A percentile compares a stretch with the other conserved stretches of the same genome.
phyloP scores from a whole-genome alignment of 176 grass and related monocot genomes.

The Carex cristatella region DNA sequence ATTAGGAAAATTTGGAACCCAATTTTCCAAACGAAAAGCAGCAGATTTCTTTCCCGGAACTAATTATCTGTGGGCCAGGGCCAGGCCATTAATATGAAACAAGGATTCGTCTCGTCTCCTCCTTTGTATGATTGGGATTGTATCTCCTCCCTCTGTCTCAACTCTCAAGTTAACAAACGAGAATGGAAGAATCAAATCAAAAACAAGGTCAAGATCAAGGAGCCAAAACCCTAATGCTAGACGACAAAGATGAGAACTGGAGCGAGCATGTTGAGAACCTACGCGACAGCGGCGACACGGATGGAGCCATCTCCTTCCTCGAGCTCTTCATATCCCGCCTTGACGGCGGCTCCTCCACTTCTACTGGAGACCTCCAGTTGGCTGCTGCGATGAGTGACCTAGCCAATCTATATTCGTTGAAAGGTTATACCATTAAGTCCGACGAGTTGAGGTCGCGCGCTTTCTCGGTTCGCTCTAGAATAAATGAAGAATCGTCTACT shows the following conservation, averaged over 20 bases:
- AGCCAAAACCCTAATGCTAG: not conserved
- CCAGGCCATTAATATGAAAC: not conserved
- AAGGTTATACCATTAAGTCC: conserved; percentile 51
- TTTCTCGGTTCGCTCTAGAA: conserved; percentile 39
- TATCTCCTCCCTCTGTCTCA: not conserved
- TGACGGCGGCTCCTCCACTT: conserved; percentile 16
- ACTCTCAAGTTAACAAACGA: not conserved
- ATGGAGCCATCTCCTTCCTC: conserved; percentile 65
- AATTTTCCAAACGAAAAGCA: too few relatives aligned
- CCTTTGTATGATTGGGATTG: too few relatives aligned
- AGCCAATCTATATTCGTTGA: conserved; percentile 54
- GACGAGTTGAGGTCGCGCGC: conserved; percentile 67
- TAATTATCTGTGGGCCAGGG: not conserved
- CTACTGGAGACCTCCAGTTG: conserved; percentile 36
- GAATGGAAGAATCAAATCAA: conserved; percentile 10
- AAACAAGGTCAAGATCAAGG: not conserved
- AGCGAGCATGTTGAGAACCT: conserved; percentile 82
- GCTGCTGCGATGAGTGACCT: conserved; percentile 70
- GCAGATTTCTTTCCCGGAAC: too few relatives aligned
- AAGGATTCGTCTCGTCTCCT: not conserved
- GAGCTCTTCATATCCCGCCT: conserved; percentile 45
- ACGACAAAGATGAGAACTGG: conserved; percentile 33
- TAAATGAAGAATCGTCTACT: not conserved
- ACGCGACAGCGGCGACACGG: conserved; percentile 49
- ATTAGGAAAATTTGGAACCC: too few relatives aligned